Conservation (phyloP, 2,329 filamentous ascomycete species). For the Apiospora sp. region DNA sequence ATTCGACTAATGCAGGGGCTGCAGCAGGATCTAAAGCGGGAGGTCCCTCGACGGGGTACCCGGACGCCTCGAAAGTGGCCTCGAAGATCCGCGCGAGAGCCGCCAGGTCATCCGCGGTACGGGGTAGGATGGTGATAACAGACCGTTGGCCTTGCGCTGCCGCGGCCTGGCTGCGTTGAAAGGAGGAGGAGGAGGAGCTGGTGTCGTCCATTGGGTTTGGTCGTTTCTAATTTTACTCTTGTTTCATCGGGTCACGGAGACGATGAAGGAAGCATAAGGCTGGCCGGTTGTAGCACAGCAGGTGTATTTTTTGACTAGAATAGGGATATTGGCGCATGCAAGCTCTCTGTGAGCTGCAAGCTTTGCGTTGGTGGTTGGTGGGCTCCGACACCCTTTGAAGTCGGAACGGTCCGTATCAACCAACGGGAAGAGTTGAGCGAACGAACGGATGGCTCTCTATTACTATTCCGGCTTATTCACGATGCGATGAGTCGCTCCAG, state of each 20-base stretch:
- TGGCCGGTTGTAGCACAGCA: neutral
- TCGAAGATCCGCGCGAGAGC: slow-evolving; percentile 16
- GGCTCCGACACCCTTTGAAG: neutral
- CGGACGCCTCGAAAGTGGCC: slow-evolving; percentile 12
- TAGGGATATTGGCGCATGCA: neutral
- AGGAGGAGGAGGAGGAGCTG: neutral
- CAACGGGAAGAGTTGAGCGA: neutral
- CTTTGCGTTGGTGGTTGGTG: slow-evolving; percentile 3
- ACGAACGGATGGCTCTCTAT: neutral
- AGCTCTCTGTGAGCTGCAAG: neutral
- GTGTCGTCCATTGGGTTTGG: neutral
- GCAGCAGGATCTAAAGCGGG: neutral
- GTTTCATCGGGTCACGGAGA: neutral
- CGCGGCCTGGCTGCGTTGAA: neutral
- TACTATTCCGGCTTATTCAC: neutral
- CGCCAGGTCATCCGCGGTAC: slow-evolving; percentile 11
- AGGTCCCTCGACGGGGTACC: slow-evolving; percentile 19
- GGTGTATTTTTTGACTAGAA: neutral
- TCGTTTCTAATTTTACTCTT: neutral
- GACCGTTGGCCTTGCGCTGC: neutral
- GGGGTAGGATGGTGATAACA: neutral
- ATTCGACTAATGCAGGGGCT: neutral
- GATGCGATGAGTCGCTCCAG: neutral
- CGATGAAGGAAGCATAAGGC: neutral
- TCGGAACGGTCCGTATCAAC: neutral